phyloP scores from a whole-genome alignment of 805 yeast genomes.

The Kluyveromyces wickerhamii region DNA sequence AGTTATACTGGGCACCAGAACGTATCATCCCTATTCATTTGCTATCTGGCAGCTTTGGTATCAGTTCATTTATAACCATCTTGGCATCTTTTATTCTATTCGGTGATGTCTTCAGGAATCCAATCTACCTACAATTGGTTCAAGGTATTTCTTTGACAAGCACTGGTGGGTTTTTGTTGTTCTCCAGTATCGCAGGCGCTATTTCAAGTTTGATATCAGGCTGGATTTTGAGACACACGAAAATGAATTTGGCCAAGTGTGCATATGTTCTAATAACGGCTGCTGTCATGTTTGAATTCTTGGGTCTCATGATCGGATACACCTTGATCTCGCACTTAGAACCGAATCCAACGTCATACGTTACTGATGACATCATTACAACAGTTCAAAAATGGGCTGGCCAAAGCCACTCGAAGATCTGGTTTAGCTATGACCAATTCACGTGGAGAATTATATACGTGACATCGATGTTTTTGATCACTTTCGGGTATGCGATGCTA shows the following conservation, averaged over 20 bases:
- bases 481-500: constrained; percentile 47
- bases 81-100: constrained; percentile 35
- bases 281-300: constrained; percentile 19
- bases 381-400: not conserved
- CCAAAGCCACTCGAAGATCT: not conserved
- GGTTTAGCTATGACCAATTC: constrained; percentile 12
- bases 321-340: constrained; percentile 13
- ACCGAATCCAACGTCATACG: constrained; percentile 12
- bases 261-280: constrained; percentile 19
- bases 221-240: constrained; percentile 30
- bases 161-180: constrained; percentile 47
- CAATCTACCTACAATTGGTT: constrained; percentile 49
- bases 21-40: constrained; percentile 54
- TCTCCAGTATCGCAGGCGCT: constrained; percentile 49
- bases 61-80: constrained; percentile 45
- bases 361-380: not conserved
- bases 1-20: constrained; percentile 34
- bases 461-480: constrained; percentile 29
- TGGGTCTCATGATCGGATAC: constrained; percentile 15
- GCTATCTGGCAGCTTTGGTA: constrained; percentile 46
- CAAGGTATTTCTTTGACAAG: constrained; percentile 43
- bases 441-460: constrained; percentile 28
- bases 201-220: constrained; percentile 52
- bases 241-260: constrained; percentile 23
- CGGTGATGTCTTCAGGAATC: constrained; percentile 48